Base-by-base conservation (phyloP, 805 yeast species). In the Candida tammaniensis region DNA sequence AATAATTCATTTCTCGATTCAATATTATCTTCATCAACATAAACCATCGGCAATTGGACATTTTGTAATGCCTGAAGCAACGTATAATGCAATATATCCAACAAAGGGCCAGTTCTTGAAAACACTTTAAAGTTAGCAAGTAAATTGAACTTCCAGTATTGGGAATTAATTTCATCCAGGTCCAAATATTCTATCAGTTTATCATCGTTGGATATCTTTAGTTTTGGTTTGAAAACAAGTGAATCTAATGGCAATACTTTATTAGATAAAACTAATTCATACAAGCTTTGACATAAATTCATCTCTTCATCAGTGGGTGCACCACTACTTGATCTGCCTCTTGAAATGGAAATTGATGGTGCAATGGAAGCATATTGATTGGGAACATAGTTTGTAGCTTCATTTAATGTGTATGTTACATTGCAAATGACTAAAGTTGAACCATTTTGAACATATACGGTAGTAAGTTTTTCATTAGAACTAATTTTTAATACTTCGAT, bases 291-390 rank as follows among this genome's bases (percentile, higher is more conserved):
- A 1, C 86, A 75, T 14, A 82, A 50, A 19, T 74, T 76, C 79
- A 83, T 85, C 53, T 87, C 96, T 58, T 87, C 95, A 47, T 80
- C 85, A 1, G 89, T 78, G 18, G 95, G 95, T 1, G 87, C 85
- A 10, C 94, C 93, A 1, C 86, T 84, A 8, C 93, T 93, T 2
- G 33, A 24, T 34, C 86, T 68, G 19, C 95, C 95, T 35, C 88
- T 64, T 38, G 80, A 75, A 7, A 86, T 76, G 43, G 83, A 88
- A 6, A 87, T 86, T 11, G 81, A 78, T 0, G 95, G 91, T 52
- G 75, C 84, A 0, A 86, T 64, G 2, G 71, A 48, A 4, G 59
- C 40, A 38, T 42, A 57, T n/a, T 50, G 50, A 4, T 47, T 43
- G 11, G 34, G 32, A 6, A 35, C n/a, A 6, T 38, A 30, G 11